These are phyloP conservation scores for Xylaria sp. DNA, from an alignment of 2,329 filamentous ascomycete species.

Conservation along the genomic window DNA sequence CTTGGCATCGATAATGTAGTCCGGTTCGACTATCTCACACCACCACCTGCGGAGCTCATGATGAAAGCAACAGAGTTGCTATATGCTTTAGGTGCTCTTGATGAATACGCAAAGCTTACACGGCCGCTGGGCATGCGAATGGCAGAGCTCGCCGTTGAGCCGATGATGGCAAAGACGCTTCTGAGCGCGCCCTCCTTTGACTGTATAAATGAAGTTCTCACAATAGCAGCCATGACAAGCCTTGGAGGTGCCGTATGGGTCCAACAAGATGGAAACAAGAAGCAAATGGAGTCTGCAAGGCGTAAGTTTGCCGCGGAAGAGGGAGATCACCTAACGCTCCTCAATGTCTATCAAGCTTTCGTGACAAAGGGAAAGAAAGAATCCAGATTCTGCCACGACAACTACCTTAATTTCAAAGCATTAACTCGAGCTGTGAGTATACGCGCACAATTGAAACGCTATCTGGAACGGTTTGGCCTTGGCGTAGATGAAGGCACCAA, in stretches of 20 bases:
- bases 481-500: slow-evolving; percentile 71
- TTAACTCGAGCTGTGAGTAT: slow-evolving; percentile 86
- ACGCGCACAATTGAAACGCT: slow-evolving; percentile 84
- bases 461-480: slow-evolving; percentile 86
- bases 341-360: slow-evolving; percentile 95
- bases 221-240: slow-evolving; percentile 93
- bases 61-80: slow-evolving; percentile 88
- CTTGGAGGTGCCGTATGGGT: slow-evolving; percentile 87
- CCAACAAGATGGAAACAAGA: slow-evolving; percentile 79
- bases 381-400: slow-evolving; percentile 84
- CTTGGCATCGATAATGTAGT: slow-evolving; percentile 94
- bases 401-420: slow-evolving; percentile 86
- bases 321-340: slow-evolving; percentile 89
- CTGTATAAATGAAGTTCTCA: slow-evolving; percentile 86
- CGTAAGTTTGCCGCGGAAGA: slow-evolving; percentile 90
- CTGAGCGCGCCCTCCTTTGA: slow-evolving; percentile 78
- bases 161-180: slow-evolving; percentile 93
- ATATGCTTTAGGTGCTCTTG: slow-evolving; percentile 85
- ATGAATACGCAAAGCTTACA: slow-evolving; percentile 90
- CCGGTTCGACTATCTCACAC: slow-evolving; percentile 87
- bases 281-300: slow-evolving; percentile 75
- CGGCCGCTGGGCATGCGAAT: slow-evolving; percentile 87
- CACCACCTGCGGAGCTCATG: slow-evolving; percentile 86
- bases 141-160: slow-evolving; percentile 92
- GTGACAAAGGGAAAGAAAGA: slow-evolving; percentile 85